These are phyloP conservation scores for Ganoderma lingzhi DNA, from an alignment of 1,284 basidiomycete genomes.

Conservation along the genomic window DNA sequence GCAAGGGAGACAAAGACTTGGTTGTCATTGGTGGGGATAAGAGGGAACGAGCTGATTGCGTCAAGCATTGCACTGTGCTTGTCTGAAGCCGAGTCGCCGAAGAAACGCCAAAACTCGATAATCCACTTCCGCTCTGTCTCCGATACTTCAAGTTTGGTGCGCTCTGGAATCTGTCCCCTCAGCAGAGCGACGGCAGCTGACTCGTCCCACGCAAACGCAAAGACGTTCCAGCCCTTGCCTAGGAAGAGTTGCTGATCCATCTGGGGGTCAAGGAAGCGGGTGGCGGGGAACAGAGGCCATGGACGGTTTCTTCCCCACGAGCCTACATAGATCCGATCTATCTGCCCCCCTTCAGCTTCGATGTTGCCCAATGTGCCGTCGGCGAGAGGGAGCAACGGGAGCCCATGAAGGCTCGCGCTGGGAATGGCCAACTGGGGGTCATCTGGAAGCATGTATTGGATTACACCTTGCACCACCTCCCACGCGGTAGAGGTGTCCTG, in stretches of 20 bases:
- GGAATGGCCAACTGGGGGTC: not conserved
- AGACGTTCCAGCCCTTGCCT: conserved; percentile 11
- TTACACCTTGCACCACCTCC: not conserved
- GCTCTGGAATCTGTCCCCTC: not conserved
- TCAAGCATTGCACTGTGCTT: not conserved
- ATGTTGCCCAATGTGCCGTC: conserved; percentile 37
- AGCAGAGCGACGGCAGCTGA: conserved; percentile 5
- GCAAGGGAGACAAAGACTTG: conserved; percentile 9
- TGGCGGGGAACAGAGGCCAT: conserved; percentile 33
- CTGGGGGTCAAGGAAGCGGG: conserved; percentile 40
- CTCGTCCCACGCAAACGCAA: not conserved
- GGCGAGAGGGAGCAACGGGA: conserved; percentile 46
- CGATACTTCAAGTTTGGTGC: not conserved
- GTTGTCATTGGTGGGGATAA: conserved; percentile 14
- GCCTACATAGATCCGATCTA: conserved; percentile 22
- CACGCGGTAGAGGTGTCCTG: no score
- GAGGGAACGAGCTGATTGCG: conserved; percentile 5
- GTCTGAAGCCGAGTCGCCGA: not conserved
- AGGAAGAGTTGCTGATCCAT: conserved; percentile 10
- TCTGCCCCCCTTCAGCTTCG: not conserved
- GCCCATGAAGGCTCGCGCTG: conserved; percentile 29
- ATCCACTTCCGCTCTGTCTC: not conserved
- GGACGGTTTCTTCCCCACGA: conserved; percentile 17
- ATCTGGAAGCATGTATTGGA: conserved; percentile 3
- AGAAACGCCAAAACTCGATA: conserved; percentile 7